Evolutionary conservation across 352 stramenopile genomes (phyloP).

Genomic region (Pythium plurisporium): DNA sequence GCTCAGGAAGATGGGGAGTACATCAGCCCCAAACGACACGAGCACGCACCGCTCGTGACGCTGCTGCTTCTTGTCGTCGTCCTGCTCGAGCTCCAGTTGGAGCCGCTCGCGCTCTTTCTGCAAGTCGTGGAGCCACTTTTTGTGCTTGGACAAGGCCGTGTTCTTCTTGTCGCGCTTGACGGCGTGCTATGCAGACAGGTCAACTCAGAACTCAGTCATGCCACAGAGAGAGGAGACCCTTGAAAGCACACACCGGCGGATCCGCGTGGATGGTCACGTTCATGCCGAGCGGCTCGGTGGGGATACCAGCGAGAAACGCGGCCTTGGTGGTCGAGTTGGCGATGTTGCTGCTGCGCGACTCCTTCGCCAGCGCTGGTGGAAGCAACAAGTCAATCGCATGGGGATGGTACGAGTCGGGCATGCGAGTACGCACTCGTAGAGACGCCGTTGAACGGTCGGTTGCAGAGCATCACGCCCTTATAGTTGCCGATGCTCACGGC

Average conservation of each 20-base stretch:
- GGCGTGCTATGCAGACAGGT: slow-evolving; percentile 36
- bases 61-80: slow-evolving; percentile 65
- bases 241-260: slow-evolving; percentile 32
- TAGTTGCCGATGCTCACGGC: slow-evolving; percentile 92
- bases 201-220: slow-evolving; percentile 4
- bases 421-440: slow-evolving; percentile 44
- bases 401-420: neutral
- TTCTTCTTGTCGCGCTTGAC: slow-evolving; percentile 89
- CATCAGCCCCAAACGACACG: no score
- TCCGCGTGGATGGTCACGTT: slow-evolving; percentile 81
- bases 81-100: slow-evolving; percentile 72
- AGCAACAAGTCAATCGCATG: slow-evolving; percentile 32
- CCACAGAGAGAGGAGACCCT: neutral
- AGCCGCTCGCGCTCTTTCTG: slow-evolving; percentile 87
- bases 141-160: slow-evolving; percentile 90
- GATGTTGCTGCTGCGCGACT: slow-evolving; percentile 39
- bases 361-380: slow-evolving; percentile 46
- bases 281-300: slow-evolving; percentile 58
- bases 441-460: slow-evolving; percentile 90
- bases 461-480: slow-evolving; percentile 95
- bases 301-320: slow-evolving; percentile 70
- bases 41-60: slow-evolving; percentile 44
- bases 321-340: slow-evolving; percentile 48
- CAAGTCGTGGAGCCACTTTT: slow-evolving; percentile 91
- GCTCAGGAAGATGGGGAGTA: no score